phyloP scores from a whole-genome alignment of 345 rosid genomes.

The Cardamine occulta region DNA sequence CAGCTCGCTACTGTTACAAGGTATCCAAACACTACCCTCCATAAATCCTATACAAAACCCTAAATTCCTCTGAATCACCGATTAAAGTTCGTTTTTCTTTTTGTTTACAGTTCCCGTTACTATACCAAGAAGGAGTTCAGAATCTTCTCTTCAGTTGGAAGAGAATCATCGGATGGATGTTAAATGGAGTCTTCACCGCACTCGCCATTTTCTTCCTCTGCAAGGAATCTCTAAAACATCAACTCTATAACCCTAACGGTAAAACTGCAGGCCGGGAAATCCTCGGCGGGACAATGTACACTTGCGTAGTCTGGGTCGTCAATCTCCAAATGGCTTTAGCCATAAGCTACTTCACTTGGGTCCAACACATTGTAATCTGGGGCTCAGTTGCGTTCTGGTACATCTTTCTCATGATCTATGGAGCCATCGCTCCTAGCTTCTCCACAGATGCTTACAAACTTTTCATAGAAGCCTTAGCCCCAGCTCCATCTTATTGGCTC shows the following conservation, averaged over 20 bases:
- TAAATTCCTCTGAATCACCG: neutral
- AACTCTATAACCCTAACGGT: conserved; percentile 78
- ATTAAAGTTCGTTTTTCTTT: neutral
- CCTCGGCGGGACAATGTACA: conserved; percentile 89
- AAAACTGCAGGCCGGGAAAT: conserved; percentile 78
- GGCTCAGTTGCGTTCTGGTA: conserved; percentile 82
- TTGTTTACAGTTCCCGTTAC: conserved; percentile 70
- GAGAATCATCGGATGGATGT: conserved; percentile 79
- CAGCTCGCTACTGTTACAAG: conserved; percentile 69
- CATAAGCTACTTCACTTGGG: conserved; percentile 78
- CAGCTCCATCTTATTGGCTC: conserved; percentile 80
- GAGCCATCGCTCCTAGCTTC: conserved; percentile 71
- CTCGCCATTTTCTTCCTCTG: conserved; percentile 81
- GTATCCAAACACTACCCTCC: conserved; percentile 36
- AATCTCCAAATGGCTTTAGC: conserved; percentile 94
- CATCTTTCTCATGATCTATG: conserved; percentile 83
- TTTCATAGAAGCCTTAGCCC: conserved; percentile 83
- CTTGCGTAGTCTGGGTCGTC: conserved; percentile 87
- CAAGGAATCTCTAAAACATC: conserved; percentile 63
- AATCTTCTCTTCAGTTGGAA: conserved; percentile 90
- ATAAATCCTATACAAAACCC: neutral
- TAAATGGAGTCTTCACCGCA: conserved; percentile 68
- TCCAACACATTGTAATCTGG: conserved; percentile 93
- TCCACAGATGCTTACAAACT: conserved; percentile 85
- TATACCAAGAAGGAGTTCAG: conserved; percentile 97